Evolutionary conservation across 495 filamentous ascomycete species (phyloP).

Genomic region (Aspergillus homomorphus): DNA sequence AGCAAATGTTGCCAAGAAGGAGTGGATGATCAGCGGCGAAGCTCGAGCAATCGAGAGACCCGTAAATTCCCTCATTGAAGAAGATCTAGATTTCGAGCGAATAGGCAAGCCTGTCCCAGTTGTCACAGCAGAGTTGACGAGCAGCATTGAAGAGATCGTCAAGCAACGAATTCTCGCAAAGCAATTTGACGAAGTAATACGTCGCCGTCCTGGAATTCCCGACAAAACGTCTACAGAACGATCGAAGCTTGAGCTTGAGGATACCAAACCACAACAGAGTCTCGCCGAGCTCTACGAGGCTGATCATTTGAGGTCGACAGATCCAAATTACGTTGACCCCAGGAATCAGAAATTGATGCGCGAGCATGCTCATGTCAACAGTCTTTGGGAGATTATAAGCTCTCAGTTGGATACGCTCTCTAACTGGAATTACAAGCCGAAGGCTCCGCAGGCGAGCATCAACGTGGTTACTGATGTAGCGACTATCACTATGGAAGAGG

Average conservation of each 20-base stretch:
- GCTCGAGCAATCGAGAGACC: slow-evolving; percentile 78
- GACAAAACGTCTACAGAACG: slow-evolving; percentile 53
- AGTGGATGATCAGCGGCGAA: slow-evolving; percentile 90
- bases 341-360: slow-evolving; percentile 76
- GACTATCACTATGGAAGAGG: slow-evolving; percentile 91
- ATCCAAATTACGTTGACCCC: slow-evolving; percentile 76
- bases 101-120: slow-evolving; percentile 94
- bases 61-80: slow-evolving; percentile 86
- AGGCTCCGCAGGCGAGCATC: slow-evolving; percentile 70
- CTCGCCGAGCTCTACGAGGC: slow-evolving; percentile 93
- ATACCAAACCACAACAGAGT: slow-evolving; percentile 79
- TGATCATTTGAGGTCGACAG: slow-evolving; percentile 74
- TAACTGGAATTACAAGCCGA: slow-evolving; percentile 95
- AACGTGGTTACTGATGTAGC: slow-evolving; percentile 87
- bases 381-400: slow-evolving; percentile 77
- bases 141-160: slow-evolving; percentile 90
- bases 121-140: slow-evolving; percentile 88
- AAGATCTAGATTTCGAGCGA: slow-evolving; percentile 94
- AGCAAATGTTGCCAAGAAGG: slow-evolving; percentile 82
- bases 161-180: slow-evolving; percentile 87
- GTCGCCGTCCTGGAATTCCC: slow-evolving; percentile 66
- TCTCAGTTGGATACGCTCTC: slow-evolving; percentile 81
- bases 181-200: slow-evolving; percentile 90
- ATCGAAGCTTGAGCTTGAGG: slow-evolving; percentile 75
- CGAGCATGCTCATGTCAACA: slow-evolving; percentile 81